A percentile compares a stretch with the other conserved stretches of the same genome.
These are phyloP conservation scores for Leptographium radiaticola DNA, from an alignment of 2,329 filamentous ascomycete genomes.

Conservation along the genomic window DNA sequence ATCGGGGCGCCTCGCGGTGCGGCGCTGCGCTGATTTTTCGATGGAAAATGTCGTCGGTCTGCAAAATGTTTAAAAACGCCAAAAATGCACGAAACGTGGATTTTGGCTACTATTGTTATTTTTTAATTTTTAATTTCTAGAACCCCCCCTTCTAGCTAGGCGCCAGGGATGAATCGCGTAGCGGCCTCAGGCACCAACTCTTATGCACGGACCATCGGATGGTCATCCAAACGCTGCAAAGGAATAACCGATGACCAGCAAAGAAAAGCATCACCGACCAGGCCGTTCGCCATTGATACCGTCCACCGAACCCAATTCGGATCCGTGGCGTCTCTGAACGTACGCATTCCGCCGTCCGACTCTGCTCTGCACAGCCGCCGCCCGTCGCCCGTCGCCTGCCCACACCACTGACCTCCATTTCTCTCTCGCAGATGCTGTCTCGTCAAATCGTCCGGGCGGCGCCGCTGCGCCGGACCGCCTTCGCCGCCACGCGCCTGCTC, in stretches of 20 bases:
- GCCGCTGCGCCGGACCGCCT: constrained; percentile 30
- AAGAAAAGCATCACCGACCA: constrained; percentile 5
- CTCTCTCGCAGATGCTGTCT: constrained; percentile 41
- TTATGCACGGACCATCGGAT: constrained; percentile 7
- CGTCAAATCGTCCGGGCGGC: constrained; percentile 42
- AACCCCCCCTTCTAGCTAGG: background rate
- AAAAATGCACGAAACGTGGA: constrained; percentile 7
- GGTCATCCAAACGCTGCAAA: constrained; percentile 9
- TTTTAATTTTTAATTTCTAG: constrained; percentile 1
- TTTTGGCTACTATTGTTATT: constrained; percentile 3
- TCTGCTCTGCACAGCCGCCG: background rate
- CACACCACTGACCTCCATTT: background rate
- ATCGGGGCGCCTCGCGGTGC: constrained; percentile 38
- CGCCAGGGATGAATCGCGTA: background rate
- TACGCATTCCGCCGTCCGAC: background rate
- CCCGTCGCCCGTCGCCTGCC: background rate
- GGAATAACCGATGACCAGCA: constrained; percentile 11
- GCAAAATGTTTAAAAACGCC: constrained; percentile 33
- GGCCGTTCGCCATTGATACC: background rate
- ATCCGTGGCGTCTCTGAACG: constrained; percentile 5
- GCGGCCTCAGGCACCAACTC: constrained; percentile 1
- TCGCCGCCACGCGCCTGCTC: constrained; percentile 33
- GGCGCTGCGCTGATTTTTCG: constrained; percentile 30
- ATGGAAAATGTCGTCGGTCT: constrained; percentile 29
- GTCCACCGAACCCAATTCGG: constrained; percentile 5